These are phyloP conservation scores for Corchorus olitorius DNA, from an alignment of 345 rosid genomes.

Conservation along the genomic window DNA sequence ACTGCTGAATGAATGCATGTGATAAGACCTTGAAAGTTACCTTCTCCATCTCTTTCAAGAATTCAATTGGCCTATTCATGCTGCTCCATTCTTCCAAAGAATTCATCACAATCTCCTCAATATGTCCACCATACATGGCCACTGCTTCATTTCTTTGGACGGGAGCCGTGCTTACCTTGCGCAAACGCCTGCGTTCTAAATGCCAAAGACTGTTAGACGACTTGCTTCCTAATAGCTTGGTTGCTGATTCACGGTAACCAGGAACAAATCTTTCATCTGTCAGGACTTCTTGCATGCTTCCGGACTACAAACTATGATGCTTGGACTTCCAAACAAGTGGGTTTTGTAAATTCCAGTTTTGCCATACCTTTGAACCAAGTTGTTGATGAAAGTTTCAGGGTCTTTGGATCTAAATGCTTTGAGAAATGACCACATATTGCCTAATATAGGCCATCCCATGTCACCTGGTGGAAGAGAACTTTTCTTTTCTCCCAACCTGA, in stretches of 20 bases:
- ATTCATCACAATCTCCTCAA: constrained; percentile 16
- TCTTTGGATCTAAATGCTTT: constrained; percentile 43
- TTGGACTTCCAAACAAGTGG: background rate
- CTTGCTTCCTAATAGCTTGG: background rate
- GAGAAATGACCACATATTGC: constrained; percentile 47
- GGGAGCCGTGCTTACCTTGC: constrained; percentile 31
- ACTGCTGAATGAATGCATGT: constrained; percentile 23
- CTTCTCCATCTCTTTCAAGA: constrained; percentile 30
- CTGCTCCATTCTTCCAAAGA: constrained; percentile 31
- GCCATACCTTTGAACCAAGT: constrained; percentile 32
- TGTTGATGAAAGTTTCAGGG: constrained; percentile 44
- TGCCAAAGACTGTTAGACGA: background rate
- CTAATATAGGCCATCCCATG: constrained; percentile 50
- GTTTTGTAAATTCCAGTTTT: background rate
- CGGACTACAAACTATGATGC: background rate
- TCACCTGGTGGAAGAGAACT: constrained; percentile 49
- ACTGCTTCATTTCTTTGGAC: constrained; percentile 32
- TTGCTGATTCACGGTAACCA: background rate
- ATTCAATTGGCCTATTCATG: constrained; percentile 25
- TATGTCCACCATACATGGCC: constrained; percentile 23
- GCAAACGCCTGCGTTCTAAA: constrained; percentile 29
- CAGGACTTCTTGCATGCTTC: background rate
- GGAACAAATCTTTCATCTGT: background rate
- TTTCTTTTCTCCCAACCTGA: constrained; percentile 31
- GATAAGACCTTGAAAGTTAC: constrained; percentile 33